Conservation (phyloP, 208 protist species). For the Leishmania aethiopica region DNA sequence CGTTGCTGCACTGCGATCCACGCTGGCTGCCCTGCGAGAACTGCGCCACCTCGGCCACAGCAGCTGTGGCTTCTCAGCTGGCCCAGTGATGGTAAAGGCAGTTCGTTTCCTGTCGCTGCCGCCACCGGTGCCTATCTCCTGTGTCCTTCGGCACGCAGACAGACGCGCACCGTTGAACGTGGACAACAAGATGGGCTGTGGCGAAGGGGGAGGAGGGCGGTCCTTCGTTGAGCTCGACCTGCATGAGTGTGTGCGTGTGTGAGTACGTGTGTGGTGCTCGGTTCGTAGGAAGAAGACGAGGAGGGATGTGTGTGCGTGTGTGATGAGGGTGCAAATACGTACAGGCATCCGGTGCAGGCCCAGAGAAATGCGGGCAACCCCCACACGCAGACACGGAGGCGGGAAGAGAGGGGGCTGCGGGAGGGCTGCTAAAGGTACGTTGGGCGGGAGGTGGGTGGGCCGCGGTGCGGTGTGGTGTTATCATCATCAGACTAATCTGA, state of each 20-base stretch:
- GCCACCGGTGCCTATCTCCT: neutral
- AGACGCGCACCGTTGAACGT: too few species aligned
- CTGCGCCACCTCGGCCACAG: neutral
- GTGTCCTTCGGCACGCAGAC: too few species aligned
- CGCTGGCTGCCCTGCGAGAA: neutral
- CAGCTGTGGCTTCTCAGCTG: neutral
- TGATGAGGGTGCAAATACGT: neutral
- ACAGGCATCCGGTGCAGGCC: neutral
- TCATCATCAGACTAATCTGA: neutral
- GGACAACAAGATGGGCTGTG: neutral
- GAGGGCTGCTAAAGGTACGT: neutral
- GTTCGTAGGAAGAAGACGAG: neutral
- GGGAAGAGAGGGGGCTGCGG: neutral
- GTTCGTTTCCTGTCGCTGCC: neutral
- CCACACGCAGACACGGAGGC: neutral
- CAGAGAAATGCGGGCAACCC: neutral
- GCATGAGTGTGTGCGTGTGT: neutral
- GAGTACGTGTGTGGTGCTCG: neutral
- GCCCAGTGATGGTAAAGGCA: neutral
- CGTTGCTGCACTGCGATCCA: neutral
- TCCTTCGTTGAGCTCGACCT: neutral
- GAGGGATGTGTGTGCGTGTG: neutral
- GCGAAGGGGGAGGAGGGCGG: neutral
- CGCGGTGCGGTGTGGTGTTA: neutral
- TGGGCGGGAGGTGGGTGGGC: neutral